phyloP scores from a whole-genome alignment of 2,329 filamentous ascomycete genomes.

The Coniella lustricola region DNA sequence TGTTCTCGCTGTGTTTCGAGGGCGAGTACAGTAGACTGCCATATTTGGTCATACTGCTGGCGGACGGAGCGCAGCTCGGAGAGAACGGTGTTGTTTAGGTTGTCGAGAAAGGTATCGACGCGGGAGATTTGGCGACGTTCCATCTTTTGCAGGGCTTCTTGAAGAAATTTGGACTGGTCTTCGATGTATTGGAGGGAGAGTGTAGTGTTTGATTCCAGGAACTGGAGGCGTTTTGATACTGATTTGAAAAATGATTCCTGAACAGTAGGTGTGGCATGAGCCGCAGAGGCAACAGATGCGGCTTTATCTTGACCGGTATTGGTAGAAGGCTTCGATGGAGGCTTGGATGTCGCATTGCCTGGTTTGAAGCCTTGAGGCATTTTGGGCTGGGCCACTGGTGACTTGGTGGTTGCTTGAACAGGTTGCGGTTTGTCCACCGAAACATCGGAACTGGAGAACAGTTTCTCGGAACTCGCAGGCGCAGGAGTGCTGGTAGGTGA shows the following conservation, averaged over 20 bases:
- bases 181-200: slow-evolving; percentile 94
- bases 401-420: slow-evolving; percentile 1
- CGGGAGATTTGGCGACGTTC: slow-evolving; percentile 84
- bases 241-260: slow-evolving; percentile 98
- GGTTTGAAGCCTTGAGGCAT: slow-evolving; percentile 3
- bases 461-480: not conserved
- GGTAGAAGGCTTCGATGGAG: slow-evolving; percentile 4
- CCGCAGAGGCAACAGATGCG: slow-evolving; percentile 8
- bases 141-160: slow-evolving; percentile 78
- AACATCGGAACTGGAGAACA: not conserved
- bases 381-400: slow-evolving; percentile 7
- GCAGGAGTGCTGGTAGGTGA: not conserved
- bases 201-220: slow-evolving; percentile 87
- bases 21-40: slow-evolving; percentile 90
- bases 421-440: slow-evolving; percentile 1
- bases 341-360: slow-evolving; percentile 1
- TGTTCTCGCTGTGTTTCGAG: slow-evolving; percentile 83
- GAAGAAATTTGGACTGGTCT: slow-evolving; percentile 84
- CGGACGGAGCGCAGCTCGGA: slow-evolving; percentile 71
- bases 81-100: slow-evolving; percentile 81
- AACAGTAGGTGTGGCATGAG: slow-evolving; percentile 63
- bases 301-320: slow-evolving; percentile 7
- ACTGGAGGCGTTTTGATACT: slow-evolving; percentile 83
- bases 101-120: slow-evolving; percentile 71
- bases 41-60: slow-evolving; percentile 89